These are phyloP conservation scores for Actinomortierella ambigua DNA, from an alignment of 371 early-diverging fungal species.

Conservation along the genomic window DNA sequence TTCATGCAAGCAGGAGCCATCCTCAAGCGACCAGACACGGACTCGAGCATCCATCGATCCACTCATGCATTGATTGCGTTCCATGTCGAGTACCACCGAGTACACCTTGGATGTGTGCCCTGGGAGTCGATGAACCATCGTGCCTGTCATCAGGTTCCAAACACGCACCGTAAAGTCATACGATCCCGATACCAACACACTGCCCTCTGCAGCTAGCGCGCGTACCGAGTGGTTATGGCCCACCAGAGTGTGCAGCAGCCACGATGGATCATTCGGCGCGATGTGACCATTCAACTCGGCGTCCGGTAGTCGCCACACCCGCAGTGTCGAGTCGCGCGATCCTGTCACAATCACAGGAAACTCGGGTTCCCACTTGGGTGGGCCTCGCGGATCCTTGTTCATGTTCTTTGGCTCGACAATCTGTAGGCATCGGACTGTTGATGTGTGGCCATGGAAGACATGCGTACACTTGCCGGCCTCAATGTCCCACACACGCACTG, in stretches of 20 bases:
- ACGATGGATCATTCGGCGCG: slow-evolving; percentile 53
- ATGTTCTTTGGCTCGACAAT: slow-evolving; percentile 78
- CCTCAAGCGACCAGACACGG: slow-evolving; percentile 93
- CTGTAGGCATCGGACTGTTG: slow-evolving; percentile 94
- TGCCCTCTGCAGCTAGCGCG: slow-evolving; percentile 90
- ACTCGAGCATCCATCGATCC: slow-evolving; percentile 98
- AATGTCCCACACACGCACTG: slow-evolving; percentile 97
- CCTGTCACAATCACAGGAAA: slow-evolving; percentile 92
- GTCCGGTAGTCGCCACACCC: slow-evolving; percentile 94
- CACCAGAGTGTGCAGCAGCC: slow-evolving; percentile 70
- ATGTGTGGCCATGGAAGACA: slow-evolving; percentile 92
- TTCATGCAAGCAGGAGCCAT: slow-evolving; percentile 78
- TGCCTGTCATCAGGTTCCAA: slow-evolving; percentile 87
- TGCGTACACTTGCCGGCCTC: slow-evolving; percentile 86
- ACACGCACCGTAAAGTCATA: slow-evolving; percentile 95
- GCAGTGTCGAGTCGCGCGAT: slow-evolving; percentile 92
- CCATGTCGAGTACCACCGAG: slow-evolving; percentile 87
- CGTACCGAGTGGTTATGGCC: slow-evolving; percentile 96
- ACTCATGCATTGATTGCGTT: slow-evolving; percentile 83
- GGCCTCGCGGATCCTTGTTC: slow-evolving; percentile 50
- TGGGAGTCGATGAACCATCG: slow-evolving; percentile 66
- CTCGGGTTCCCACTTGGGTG: slow-evolving; percentile 62
- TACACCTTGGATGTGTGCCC: slow-evolving; percentile 95
- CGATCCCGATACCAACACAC: slow-evolving; percentile 90
- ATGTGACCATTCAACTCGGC: slow-evolving; percentile 50